phyloP scores from a whole-genome alignment of 352 stramenopile species.

The Globisporangium irregulare region DNA sequence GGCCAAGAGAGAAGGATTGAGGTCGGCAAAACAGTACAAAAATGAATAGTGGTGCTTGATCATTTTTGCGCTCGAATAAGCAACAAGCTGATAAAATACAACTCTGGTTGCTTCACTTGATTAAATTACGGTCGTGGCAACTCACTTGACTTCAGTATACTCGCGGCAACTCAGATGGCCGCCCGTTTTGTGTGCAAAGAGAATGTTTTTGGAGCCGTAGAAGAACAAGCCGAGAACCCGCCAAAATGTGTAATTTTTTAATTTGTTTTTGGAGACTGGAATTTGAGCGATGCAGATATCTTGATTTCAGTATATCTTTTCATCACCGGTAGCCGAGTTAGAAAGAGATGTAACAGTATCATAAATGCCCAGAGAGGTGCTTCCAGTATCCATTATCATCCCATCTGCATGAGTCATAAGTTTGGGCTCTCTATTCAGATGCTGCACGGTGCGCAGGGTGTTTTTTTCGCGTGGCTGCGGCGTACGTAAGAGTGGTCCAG shows the following conservation, averaged over 20 bases:
- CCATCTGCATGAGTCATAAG: background rate
- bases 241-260: background rate
- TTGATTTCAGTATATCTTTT: background rate
- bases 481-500: constrained; percentile 7
- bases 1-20: no score
- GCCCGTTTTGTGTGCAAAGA: background rate
- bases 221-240: background rate
- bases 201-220: background rate
- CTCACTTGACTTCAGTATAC: no score
- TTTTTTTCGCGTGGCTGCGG: constrained; percentile 13
- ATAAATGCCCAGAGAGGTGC: no score
- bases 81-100: no score
- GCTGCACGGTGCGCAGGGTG: background rate
- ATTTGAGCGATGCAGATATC: background rate
- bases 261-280: no score
- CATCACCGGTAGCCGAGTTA: background rate
- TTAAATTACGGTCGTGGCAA: background rate
- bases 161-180: background rate
- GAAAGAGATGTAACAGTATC: background rate
- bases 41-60: no score
- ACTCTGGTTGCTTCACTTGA: background rate
- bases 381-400: no score
- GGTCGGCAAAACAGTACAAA: no score
- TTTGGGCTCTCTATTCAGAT: background rate
- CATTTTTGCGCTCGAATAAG: no score